Evolutionary conservation across 768 basidiomycete species (phyloP).

Genomic region (Boletus tylopilopsis): DNA sequence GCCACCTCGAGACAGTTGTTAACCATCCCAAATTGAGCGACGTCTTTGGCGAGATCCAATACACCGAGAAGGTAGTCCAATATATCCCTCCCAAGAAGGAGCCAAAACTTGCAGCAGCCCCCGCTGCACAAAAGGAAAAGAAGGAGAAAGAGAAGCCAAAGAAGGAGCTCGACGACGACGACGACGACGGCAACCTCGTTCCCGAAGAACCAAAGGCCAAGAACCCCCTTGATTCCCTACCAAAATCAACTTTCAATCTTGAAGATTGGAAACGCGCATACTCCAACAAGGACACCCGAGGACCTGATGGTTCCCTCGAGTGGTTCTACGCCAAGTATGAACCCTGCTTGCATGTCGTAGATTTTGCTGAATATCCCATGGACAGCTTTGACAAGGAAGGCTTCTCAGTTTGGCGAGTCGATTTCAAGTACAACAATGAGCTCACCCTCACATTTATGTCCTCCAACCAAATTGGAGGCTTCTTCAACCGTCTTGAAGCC

Average conservation of each 20-base stretch:
- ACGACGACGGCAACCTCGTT: constrained; percentile 72
- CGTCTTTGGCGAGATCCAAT: constrained; percentile 57
- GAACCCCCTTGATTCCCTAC: constrained; percentile 91
- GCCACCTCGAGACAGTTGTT: constrained; percentile 81
- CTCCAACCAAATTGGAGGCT: constrained; percentile 87
- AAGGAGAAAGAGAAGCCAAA: constrained; percentile 67
- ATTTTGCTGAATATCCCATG: constrained; percentile 4
- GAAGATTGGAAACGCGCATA: constrained; percentile 98
- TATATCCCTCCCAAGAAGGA: constrained; percentile 76
- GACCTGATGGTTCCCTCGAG: constrained; percentile 74
- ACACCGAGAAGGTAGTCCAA: constrained; percentile 65
- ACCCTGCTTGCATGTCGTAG: neutral
- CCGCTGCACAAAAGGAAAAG: constrained; percentile 43
- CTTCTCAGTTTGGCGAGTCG: constrained; percentile 87
- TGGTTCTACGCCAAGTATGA: constrained; percentile 96
- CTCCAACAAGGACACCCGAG: constrained; percentile 97
- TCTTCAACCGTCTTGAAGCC: constrained; percentile 97
- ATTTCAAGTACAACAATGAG: constrained; percentile 97
- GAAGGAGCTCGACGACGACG: constrained; percentile 53
- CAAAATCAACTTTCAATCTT: constrained; percentile 83
- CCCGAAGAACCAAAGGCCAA: constrained; percentile 85
- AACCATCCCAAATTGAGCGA: constrained; percentile 78
- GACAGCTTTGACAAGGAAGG: constrained; percentile 81
- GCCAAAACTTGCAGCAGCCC: constrained; percentile 44
- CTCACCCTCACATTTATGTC: constrained; percentile 94